A percentile compares a stretch with the other conserved stretches of the same genome.
These are phyloP conservation scores for Chlamydomonas eustigma DNA, from an alignment of 139 green algal genomes.

Conservation along the genomic window DNA sequence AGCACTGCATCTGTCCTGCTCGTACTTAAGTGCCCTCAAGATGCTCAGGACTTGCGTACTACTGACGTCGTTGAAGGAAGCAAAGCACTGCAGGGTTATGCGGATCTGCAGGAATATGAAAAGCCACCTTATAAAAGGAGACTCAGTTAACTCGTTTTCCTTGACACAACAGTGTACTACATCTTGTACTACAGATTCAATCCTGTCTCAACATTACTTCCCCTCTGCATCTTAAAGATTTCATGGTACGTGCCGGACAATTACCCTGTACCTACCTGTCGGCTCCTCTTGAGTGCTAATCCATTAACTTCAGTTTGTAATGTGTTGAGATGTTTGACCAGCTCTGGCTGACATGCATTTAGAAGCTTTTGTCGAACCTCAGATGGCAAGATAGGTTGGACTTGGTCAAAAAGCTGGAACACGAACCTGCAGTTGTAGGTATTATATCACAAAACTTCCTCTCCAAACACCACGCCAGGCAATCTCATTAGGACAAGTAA, in stretches of 20 bases:
- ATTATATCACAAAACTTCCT: no score
- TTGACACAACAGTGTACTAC: no score
- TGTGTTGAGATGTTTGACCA: constrained; percentile 4
- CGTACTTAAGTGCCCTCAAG: constrained; percentile 13
- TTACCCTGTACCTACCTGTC: constrained; percentile 1
- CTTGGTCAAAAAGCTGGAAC: constrained; percentile 14
- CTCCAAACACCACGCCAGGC: no score
- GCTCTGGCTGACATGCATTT: neutral
- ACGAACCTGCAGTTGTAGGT: neutral
- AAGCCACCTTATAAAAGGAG: no score
- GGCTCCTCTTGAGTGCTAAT: constrained; percentile 11
- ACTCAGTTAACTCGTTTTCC: no score
- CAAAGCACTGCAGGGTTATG: constrained; percentile 26
- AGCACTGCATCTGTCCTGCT: constrained; percentile 17
- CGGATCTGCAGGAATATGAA: constrained; percentile 15
- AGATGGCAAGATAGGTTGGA: constrained; percentile 21
- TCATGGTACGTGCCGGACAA: no score
- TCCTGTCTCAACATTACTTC: no score
- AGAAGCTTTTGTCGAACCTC: constrained; percentile 16
- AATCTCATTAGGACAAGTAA: no score
- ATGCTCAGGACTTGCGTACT: constrained; percentile 1
- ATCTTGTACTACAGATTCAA: no score
- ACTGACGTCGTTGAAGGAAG: constrained; percentile 9
- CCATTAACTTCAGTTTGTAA: constrained; percentile 16
- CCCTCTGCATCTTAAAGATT: no score